A percentile compares a stretch with the other conserved stretches of the same genome.
These are phyloP conservation scores for Leccinum subgranulosum DNA, from an alignment of 768 basidiomycete genomes.

Conservation along the genomic window DNA sequence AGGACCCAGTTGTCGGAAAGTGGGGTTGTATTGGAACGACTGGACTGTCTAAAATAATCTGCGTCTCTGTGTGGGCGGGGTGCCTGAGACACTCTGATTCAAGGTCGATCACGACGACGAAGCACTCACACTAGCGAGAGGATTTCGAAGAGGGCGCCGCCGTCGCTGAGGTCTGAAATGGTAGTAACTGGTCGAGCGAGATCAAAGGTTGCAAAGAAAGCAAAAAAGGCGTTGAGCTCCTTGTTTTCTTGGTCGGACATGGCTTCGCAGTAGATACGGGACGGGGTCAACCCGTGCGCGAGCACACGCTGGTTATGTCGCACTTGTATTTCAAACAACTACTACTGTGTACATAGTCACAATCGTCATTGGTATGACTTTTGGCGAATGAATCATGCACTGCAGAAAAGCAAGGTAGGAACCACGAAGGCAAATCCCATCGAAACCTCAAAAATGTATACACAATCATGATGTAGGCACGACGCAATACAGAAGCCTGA, in stretches of 20 bases:
- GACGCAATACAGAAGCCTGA: not conserved
- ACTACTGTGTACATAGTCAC: no score
- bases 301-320: conserved; percentile 1
- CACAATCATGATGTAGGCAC: no score
- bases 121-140: conserved; percentile 68
- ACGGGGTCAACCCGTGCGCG: conserved; percentile 1
- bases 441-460: no score
- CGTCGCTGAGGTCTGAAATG: conserved; percentile 75
- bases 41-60: conserved; percentile 69
- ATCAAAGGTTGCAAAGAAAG: conserved; percentile 74
- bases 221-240: conserved; percentile 78
- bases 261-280: not conserved
- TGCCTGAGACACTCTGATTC: conserved; percentile 7
- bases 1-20: conserved; percentile 87
- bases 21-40: conserved; percentile 54
- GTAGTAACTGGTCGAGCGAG: conserved; percentile 61
- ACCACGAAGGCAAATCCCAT: no score
- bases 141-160: conserved; percentile 70
- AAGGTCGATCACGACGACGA: not conserved
- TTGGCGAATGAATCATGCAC: no score
- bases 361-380: no score
- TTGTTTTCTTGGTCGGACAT: conserved; percentile 45
- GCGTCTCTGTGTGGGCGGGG: conserved; percentile 53
- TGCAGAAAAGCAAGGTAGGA: no score
- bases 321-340: not conserved